A percentile compares a stretch with the other conserved stretches of the same genome.
Conservation (phyloP, 805 yeast species). For the Schizosaccharomyces osmophilus region DNA sequence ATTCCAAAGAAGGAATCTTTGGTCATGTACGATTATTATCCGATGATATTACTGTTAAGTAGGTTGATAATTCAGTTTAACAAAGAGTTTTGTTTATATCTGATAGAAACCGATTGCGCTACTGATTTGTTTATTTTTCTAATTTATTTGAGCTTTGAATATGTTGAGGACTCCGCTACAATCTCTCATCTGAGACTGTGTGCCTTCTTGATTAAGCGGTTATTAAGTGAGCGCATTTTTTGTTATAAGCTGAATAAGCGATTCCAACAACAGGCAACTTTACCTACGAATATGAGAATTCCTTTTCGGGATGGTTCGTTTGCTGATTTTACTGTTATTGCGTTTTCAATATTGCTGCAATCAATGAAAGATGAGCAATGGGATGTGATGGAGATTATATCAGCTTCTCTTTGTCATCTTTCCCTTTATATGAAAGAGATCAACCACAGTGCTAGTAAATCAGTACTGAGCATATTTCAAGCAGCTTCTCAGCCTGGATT, state of each 20-base stretch:
- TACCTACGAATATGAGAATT: slow-evolving; percentile 8
- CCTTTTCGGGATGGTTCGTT: slow-evolving; percentile 11
- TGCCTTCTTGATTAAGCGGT: slow-evolving; percentile 12
- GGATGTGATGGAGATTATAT: slow-evolving; percentile 10
- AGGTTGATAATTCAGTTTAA: not conserved
- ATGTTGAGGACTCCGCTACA: slow-evolving; percentile 14
- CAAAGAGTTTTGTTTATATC: slow-evolving; percentile 4
- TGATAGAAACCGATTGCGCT: slow-evolving; percentile 23
- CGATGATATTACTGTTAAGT: not conserved
- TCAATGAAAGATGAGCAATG: slow-evolving; percentile 7
- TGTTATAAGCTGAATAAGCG: slow-evolving; percentile 8
- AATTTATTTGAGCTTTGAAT: slow-evolving; percentile 32
- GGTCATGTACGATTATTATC: not conserved
- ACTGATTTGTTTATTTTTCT: slow-evolving; percentile 30
- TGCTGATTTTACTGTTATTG: slow-evolving; percentile 13
- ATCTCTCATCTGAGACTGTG: slow-evolving; percentile 13
- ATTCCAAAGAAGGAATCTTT: slow-evolving; percentile 4
- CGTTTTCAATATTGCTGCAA: not conserved
- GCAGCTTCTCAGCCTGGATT: slow-evolving; percentile 9
- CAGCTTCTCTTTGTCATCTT: slow-evolving; percentile 12
- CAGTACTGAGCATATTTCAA: slow-evolving; percentile 10
- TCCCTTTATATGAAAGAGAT: slow-evolving; percentile 12
- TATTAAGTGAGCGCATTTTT: slow-evolving; percentile 11
- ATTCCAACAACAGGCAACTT: slow-evolving; percentile 12
- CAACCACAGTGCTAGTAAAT: slow-evolving; percentile 11